Conservation (phyloP, 768 basidiomycete genomes). For the Amanita fuliginea region DNA sequence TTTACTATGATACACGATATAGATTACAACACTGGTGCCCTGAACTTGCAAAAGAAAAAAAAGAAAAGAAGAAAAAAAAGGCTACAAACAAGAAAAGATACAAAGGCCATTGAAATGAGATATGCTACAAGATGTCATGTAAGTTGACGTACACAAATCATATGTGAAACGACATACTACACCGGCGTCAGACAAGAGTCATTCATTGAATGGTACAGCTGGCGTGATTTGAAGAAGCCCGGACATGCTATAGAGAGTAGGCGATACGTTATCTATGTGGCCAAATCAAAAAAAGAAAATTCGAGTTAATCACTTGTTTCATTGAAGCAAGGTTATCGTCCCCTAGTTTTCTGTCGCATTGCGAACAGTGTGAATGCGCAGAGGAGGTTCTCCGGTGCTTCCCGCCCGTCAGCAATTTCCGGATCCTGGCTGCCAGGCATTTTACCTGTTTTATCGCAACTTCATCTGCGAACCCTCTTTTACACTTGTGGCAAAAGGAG, state of each 20-base stretch:
- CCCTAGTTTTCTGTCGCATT: neutral
- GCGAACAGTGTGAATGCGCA: neutral
- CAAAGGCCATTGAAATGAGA: neutral
- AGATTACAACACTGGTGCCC: neutral
- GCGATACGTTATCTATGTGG: neutral
- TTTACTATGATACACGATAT: neutral
- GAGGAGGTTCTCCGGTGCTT: neutral
- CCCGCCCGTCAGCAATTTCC: neutral
- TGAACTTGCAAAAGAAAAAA: too few relatives aligned
- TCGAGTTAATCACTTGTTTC: neutral
- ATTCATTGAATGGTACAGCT: neutral
- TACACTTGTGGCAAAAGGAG: neutral
- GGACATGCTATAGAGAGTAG: neutral
- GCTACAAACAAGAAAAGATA: neutral
- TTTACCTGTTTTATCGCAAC: neutral
- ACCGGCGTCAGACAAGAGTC: too few relatives aligned
- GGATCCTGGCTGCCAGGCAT: neutral
- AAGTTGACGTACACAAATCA: too few relatives aligned
- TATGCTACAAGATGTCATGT: neutral
- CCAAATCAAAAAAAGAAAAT: neutral
- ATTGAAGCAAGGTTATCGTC: neutral
- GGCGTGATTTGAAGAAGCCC: neutral
- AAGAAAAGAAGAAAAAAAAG: too few relatives aligned
- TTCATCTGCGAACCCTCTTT: neutral
- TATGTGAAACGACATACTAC: neutral